Evolutionary conservation across 768 basidiomycete genomes (phyloP).

Genomic region (Tricholoma saponaceum): DNA sequence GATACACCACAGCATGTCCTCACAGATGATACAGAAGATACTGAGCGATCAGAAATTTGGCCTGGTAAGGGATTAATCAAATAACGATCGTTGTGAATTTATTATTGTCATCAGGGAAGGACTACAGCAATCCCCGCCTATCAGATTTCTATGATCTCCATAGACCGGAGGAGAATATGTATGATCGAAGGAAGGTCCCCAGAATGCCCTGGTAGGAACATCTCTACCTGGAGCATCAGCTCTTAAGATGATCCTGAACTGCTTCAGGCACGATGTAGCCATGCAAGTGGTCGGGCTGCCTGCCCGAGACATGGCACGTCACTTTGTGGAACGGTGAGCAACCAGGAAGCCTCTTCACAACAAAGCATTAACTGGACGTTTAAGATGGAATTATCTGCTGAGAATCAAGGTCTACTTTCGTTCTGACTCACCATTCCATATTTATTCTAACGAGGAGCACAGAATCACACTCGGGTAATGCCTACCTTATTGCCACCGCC

Average conservation of each 20-base stretch:
- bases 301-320: slow-evolving; percentile 88
- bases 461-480: slow-evolving; percentile 92
- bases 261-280: slow-evolving; percentile 87
- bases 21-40: slow-evolving; percentile 73
- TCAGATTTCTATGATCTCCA: slow-evolving; percentile 80
- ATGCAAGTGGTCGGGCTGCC: slow-evolving; percentile 97
- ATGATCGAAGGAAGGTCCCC: slow-evolving; percentile 83
- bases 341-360: slow-evolving; percentile 11
- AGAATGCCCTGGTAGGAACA: slow-evolving; percentile 89
- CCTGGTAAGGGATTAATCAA: slow-evolving; percentile 49
- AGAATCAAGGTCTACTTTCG: slow-evolving; percentile 73
- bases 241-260: background rate
- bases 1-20: slow-evolving; percentile 94
- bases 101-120: slow-evolving; percentile 62
- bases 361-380: slow-evolving; percentile 3
- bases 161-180: slow-evolving; percentile 94
- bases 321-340: slow-evolving; percentile 84
- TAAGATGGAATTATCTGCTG: slow-evolving; percentile 90
- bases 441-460: slow-evolving; percentile 9
- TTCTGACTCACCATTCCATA: background rate
- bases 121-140: slow-evolving; percentile 89
- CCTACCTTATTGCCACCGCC: slow-evolving; percentile 92
- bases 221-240: background rate
- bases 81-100: background rate
- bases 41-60: slow-evolving; percentile 75